phyloP scores from a whole-genome alignment of 257 asterid genomes.

The Parsonsia alboflavescens region DNA sequence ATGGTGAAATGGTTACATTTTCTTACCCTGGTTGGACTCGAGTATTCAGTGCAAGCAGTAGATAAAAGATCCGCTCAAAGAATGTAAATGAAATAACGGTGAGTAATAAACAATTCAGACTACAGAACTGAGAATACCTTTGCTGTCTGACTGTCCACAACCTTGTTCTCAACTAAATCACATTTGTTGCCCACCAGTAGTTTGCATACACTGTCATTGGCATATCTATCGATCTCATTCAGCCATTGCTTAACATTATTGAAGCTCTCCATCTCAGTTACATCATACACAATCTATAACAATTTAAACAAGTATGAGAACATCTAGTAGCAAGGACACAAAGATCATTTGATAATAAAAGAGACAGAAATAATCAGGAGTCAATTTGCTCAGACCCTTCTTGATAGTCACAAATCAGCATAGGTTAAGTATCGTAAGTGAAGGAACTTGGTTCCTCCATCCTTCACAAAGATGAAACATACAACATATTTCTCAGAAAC shows the following conservation, averaged over 20 bases:
- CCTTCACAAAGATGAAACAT: neutral
- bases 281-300: conserved; percentile 84
- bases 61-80: neutral
- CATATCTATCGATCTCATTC: conserved; percentile 90
- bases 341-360: neutral
- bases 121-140: conserved; percentile 41
- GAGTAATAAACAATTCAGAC: neutral
- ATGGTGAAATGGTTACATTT: neutral
- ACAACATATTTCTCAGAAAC: neutral
- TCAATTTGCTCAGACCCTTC: neutral
- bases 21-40: neutral
- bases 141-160: conserved; percentile 75
- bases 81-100: conserved; percentile 1
- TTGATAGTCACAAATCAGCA: neutral
- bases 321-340: neutral
- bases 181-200: conserved; percentile 96
- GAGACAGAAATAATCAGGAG: neutral
- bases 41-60: neutral
- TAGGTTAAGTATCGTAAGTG: neutral
- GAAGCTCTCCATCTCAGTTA: conserved; percentile 97
- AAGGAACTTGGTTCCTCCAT: neutral
- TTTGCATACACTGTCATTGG: conserved; percentile 96
- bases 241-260: conserved; percentile 98
- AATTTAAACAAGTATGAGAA: conserved; percentile 22
- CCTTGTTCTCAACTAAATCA: conserved; percentile 87